These are phyloP conservation scores for Populus alba DNA, from an alignment of 345 rosid genomes.

Conservation along the genomic window DNA sequence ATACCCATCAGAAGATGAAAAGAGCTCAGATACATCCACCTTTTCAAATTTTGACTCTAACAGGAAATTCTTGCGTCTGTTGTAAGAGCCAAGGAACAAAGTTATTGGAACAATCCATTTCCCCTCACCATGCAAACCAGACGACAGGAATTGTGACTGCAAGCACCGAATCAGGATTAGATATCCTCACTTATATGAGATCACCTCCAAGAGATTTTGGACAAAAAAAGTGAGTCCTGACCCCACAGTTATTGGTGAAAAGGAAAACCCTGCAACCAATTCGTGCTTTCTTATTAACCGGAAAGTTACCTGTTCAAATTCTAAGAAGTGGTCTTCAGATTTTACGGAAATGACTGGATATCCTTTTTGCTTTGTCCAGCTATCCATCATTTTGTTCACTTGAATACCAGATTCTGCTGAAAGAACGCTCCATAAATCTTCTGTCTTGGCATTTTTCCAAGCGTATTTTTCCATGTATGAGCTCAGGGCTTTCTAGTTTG, in stretches of 20 bases:
- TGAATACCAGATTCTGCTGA: slow-evolving; percentile 32
- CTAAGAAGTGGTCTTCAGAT: slow-evolving; percentile 23
- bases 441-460: slow-evolving; percentile 39
- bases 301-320: slow-evolving; percentile 37
- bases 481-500: slow-evolving; percentile 30
- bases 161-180: background rate
- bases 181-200: background rate
- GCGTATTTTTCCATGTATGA: slow-evolving; percentile 38
- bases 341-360: slow-evolving; percentile 39
- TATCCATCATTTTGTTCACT: slow-evolving; percentile 30
- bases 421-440: slow-evolving; percentile 36
- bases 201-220: background rate
- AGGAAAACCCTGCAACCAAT: background rate
- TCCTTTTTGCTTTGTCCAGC: slow-evolving; percentile 49
- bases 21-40: slow-evolving; percentile 27
- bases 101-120: slow-evolving; percentile 40
- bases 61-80: slow-evolving; percentile 30
- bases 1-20: slow-evolving; percentile 10
- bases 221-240: too few species aligned
- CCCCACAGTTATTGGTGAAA: too few species aligned
- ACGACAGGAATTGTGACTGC: slow-evolving; percentile 34
- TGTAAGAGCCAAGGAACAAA: slow-evolving; percentile 28
- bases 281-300: background rate
- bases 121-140: slow-evolving; percentile 29
- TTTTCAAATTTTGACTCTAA: slow-evolving; percentile 30